Base-by-base conservation (phyloP, 768 basidiomycete species). In the Lepiota venenata region DNA sequence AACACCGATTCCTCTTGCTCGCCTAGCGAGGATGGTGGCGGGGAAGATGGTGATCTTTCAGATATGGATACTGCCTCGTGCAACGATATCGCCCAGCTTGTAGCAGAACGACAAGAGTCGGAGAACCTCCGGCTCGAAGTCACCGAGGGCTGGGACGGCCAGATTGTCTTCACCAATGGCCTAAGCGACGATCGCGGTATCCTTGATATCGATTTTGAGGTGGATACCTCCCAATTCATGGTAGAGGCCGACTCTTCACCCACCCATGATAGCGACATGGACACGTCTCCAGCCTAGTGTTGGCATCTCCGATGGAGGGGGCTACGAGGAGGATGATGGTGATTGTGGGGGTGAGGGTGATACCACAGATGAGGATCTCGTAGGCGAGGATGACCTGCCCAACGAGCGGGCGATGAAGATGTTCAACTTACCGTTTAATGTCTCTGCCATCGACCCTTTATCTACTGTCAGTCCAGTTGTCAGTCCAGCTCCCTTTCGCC, bases 291-390 rank as follows among this genome's bases (percentile, higher is more conserved):
- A 42, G 56, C 36, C 25, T n/a, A 36, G 66, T 41, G 64, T 66
- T 60, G 74, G 78, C 10, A 70, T 71, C 35, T 66, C 66, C 53
- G 79, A 75, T 39, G 76, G 78, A 35, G 76, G 66, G 5, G 74
- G 77, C 22, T 72, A 81, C 50, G 74, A 74, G 53, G 70, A 80
- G 54, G 79, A 79, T 51, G 74, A 66, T 22, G 76, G 73, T 43
- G 81, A 77, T 37, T 79, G 73, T 52, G 85, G 82, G 5, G 79
- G 73, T 52, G 85, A 82, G 5, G 87, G 88, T 1, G 87, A 91
- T 58, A 89, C 89, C 3, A 91, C 91, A 1, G 90, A 91, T 63
- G 87, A 90, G 58, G 89, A 93, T 57, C 82, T 91, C 47, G 84
- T 91, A n/a, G 88, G 86, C 50, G 79, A 82, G 8, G 79, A 83